A percentile compares a stretch with the other conserved stretches of the same genome.
phyloP scores from a whole-genome alignment of 352 stramenopile species.

The Globisporangium iwayamae region DNA sequence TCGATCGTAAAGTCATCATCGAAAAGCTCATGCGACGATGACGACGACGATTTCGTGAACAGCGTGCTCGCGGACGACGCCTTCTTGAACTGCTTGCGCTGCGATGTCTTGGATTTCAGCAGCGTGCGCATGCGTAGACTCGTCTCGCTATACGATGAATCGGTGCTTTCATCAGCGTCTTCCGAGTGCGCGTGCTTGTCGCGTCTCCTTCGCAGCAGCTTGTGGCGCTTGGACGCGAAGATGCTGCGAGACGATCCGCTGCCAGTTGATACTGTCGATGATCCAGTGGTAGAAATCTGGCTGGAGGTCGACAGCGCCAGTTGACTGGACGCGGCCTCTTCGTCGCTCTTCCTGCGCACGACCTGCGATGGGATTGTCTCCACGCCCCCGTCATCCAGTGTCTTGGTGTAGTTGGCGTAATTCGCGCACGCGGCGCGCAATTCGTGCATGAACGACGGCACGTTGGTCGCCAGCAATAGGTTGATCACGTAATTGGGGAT shows the following conservation, averaged over 20 bases:
- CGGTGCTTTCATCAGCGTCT: neutral
- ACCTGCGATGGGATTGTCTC: conserved; percentile 52
- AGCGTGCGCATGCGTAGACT: conserved; percentile 11
- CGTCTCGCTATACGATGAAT: conserved; percentile 10
- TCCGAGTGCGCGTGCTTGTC: neutral
- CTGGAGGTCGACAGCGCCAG: neutral
- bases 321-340: neutral
- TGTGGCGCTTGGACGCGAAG: conserved; percentile 1
- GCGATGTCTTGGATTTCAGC: conserved; percentile 5
- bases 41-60: conserved; percentile 11
- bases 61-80: conserved; percentile 22
- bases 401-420: conserved; percentile 48
- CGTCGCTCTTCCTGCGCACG: conserved; percentile 28
- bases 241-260: conserved; percentile 1
- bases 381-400: conserved; percentile 32
- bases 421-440: conserved; percentile 53
- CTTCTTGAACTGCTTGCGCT: conserved; percentile 25
- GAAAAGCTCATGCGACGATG: neutral
- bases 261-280: neutral
- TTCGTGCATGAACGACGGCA: conserved; percentile 60
- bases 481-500: conserved; percentile 71
- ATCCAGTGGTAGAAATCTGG: neutral
- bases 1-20: conserved; percentile 52
- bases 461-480: conserved; percentile 42
- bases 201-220: conserved; percentile 6